These are phyloP conservation scores for Suillus brevipes DNA, from an alignment of 768 basidiomycete genomes.

Conservation along the genomic window DNA sequence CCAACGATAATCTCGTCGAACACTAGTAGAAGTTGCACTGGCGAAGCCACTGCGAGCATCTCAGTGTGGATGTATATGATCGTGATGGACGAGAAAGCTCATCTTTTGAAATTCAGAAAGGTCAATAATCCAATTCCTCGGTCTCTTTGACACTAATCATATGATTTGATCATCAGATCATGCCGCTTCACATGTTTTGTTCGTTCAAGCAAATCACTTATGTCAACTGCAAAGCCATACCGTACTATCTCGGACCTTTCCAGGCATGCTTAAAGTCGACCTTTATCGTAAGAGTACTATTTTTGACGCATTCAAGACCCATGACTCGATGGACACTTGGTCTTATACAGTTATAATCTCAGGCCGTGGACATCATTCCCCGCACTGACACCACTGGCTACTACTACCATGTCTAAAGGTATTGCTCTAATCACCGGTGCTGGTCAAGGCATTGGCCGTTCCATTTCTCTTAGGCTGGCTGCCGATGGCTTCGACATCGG, in stretches of 20 bases:
- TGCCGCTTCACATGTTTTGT: neutral
- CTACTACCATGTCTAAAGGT: conserved; percentile 18
- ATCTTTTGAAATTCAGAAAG: neutral
- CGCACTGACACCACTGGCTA: neutral
- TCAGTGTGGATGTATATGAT: neutral
- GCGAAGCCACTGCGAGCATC: neutral
- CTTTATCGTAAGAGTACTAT: neutral
- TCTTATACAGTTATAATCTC: neutral
- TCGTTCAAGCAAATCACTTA: neutral
- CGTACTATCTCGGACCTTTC: neutral
- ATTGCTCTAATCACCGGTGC: conserved; percentile 39
- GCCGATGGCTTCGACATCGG: conserved; percentile 33
- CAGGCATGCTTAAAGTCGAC: neutral
- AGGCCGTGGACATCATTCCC: neutral
- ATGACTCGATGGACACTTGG: neutral
- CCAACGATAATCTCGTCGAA: neutral
- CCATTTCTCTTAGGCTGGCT: conserved; percentile 36
- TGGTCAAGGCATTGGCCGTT: conserved; percentile 28
- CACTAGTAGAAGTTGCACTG: neutral
- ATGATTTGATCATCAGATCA: neutral
- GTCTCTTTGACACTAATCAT: neutral
- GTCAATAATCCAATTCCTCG: neutral
- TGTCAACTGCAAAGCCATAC: neutral
- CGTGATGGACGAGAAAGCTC: neutral
- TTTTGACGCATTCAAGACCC: neutral